These are phyloP conservation scores for Tetrahymena malaccensis DNA, from an alignment of 73 alveolate species.

Conservation along the genomic window DNA sequence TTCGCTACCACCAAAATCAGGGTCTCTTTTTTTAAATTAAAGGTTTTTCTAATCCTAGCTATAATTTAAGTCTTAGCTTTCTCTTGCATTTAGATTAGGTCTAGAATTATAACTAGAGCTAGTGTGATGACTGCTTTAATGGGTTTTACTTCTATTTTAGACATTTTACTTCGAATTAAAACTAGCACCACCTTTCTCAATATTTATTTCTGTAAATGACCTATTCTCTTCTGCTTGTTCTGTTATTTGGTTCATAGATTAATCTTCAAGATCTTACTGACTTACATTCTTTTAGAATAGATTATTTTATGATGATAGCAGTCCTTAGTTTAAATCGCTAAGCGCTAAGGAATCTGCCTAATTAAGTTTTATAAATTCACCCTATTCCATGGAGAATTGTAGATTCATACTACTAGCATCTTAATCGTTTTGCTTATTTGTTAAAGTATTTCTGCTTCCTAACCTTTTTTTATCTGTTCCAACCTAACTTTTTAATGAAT, in stretches of 20 bases:
- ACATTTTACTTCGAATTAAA: neutral
- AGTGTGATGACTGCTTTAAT: neutral
- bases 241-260: neutral
- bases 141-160: neutral
- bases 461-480: neutral
- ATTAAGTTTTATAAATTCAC: neutral
- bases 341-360: neutral
- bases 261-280: neutral
- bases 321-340: neutral
- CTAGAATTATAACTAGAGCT: neutral
- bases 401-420: neutral
- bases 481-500: neutral
- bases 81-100: neutral
- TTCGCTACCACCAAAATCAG: neutral
- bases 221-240: neutral
- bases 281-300: neutral
- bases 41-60: neutral
- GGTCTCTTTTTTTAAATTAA: neutral
- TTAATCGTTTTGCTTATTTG: neutral
- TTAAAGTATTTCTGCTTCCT: neutral
- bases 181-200: neutral
- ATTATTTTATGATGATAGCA: neutral
- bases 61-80: neutral
- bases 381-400: neutral
- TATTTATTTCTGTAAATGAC: neutral